Evolutionary conservation across 2,329 filamentous ascomycete genomes (phyloP).

Genomic region (Stemphylium lycopersici): DNA sequence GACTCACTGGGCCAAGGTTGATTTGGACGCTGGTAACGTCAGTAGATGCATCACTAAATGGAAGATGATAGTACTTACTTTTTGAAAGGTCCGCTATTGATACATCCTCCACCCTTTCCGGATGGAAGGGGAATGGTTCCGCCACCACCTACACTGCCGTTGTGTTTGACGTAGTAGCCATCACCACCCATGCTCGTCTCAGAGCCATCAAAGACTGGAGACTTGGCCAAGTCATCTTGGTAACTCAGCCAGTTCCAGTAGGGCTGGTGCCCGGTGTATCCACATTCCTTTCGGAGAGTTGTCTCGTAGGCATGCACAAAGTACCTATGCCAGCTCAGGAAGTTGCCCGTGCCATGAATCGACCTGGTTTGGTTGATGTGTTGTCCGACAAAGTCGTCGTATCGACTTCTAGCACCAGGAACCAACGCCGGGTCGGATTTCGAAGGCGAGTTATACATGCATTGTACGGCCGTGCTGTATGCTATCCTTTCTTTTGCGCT

Average conservation of each 20-base stretch:
- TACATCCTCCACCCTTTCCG: constrained; percentile 30
- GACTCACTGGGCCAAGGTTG: constrained; percentile 32
- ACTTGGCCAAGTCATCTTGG: constrained; percentile 34
- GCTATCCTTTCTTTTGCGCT: constrained; percentile 18
- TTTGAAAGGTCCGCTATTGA: constrained; percentile 27
- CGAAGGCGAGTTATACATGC: constrained; percentile 19
- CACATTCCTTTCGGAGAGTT: constrained; percentile 48
- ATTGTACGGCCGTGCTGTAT: constrained; percentile 30
- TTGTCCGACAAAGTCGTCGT: constrained; percentile 35
- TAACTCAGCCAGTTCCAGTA: constrained; percentile 58
- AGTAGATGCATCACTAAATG: background rate
- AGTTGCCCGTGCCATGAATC: constrained; percentile 31
- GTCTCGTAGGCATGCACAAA: constrained; percentile 47
- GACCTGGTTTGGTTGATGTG: constrained; percentile 28
- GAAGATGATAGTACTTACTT: constrained; percentile 24
- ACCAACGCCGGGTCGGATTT: constrained; percentile 15
- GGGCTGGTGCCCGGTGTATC: constrained; percentile 44
- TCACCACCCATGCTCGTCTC: constrained; percentile 46
- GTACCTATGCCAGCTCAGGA: constrained; percentile 46
- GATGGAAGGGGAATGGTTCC: constrained; percentile 16
- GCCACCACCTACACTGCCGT: constrained; percentile 21
- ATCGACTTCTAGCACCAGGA: constrained; percentile 31
- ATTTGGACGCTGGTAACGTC: constrained; percentile 13
- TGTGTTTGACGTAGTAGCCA: constrained; percentile 16
- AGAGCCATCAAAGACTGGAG: constrained; percentile 34